Conservation (phyloP, 352 stramenopile genomes). For the Globisporangium canariense region DNA sequence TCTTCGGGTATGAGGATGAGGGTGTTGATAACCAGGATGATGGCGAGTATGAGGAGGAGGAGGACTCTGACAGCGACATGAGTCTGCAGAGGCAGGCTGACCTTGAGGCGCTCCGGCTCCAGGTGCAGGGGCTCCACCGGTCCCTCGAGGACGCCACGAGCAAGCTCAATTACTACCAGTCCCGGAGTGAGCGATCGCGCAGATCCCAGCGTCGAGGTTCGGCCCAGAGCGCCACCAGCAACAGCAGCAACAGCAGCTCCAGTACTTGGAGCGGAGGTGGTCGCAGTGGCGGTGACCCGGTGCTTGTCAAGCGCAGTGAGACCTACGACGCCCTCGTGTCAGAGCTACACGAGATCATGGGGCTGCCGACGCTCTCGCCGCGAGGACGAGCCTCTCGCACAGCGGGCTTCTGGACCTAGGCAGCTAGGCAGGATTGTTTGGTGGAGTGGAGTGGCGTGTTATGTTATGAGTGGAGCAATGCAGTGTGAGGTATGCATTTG, state of each 20-base stretch:
- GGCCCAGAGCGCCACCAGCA: constrained; percentile 7
- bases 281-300: constrained; percentile 22
- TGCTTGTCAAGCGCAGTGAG: constrained; percentile 28
- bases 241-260: constrained; percentile 12
- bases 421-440: background rate
- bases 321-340: constrained; percentile 51
- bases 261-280: background rate
- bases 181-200: background rate
- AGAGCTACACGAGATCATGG: constrained; percentile 78
- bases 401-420: background rate
- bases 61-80: background rate
- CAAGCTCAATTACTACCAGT: constrained; percentile 41
- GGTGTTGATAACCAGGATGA: constrained; percentile 11
- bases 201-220: background rate
- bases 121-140: constrained; percentile 46
- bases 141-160: constrained; percentile 50
- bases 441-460: background rate
- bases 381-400: background rate
- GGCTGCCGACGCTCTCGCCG: constrained; percentile 28
- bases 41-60: constrained; percentile 1
- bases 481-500: background rate
- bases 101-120: constrained; percentile 35
- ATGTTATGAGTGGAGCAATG: background rate
- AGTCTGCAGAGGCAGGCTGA: constrained; percentile 31
- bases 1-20: background rate